phyloP scores from a whole-genome alignment of 2,329 filamentous ascomycete species.

The Monosporascus sp. region DNA sequence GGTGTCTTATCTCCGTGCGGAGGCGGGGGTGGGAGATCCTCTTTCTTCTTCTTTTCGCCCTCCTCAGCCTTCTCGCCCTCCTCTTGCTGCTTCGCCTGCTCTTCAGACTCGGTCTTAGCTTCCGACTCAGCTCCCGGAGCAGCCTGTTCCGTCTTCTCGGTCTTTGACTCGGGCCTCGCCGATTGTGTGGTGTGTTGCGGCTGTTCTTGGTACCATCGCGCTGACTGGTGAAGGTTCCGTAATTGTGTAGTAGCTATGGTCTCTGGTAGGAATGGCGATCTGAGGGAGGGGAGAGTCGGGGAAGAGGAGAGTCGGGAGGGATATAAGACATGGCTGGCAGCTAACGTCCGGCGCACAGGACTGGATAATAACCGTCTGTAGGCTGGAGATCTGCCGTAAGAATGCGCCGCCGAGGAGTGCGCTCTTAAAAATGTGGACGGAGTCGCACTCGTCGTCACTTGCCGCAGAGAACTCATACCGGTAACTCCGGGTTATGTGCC shows the following conservation, averaged over 20 bases:
- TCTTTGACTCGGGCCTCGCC: slow-evolving; percentile 27
- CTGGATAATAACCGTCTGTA: slow-evolving; percentile 40
- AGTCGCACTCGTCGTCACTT: slow-evolving; percentile 36
- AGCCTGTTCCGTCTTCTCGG: slow-evolving; percentile 27
- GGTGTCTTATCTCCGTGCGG: slow-evolving; percentile 97
- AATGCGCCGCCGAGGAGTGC: slow-evolving; percentile 31
- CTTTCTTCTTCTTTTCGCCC: slow-evolving; percentile 54
- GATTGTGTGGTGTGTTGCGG: slow-evolving; percentile 21
- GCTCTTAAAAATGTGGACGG: slow-evolving; percentile 37
- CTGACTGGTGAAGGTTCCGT: slow-evolving; percentile 34
- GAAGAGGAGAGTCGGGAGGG: slow-evolving; percentile 20
- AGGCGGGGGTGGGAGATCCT: slow-evolving; percentile 77
- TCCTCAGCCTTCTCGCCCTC: slow-evolving; percentile 40
- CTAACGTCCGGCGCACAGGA: slow-evolving; percentile 19
- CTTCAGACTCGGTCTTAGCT: slow-evolving; percentile 34
- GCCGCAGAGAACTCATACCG: slow-evolving; percentile 40
- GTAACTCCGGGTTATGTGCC: slow-evolving; percentile 19
- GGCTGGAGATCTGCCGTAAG: slow-evolving; percentile 40
- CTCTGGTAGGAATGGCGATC: slow-evolving; percentile 40
- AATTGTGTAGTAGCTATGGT: slow-evolving; percentile 33
- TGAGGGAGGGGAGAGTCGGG: slow-evolving; percentile 31
- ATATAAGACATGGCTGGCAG: slow-evolving; percentile 23
- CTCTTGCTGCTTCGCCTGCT: slow-evolving; percentile 40
- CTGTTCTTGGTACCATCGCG: slow-evolving; percentile 26
- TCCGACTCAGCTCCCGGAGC: slow-evolving; percentile 29